These are phyloP conservation scores for Aurinia saxatilis DNA, from an alignment of 345 rosid genomes.

Conservation along the genomic window DNA sequence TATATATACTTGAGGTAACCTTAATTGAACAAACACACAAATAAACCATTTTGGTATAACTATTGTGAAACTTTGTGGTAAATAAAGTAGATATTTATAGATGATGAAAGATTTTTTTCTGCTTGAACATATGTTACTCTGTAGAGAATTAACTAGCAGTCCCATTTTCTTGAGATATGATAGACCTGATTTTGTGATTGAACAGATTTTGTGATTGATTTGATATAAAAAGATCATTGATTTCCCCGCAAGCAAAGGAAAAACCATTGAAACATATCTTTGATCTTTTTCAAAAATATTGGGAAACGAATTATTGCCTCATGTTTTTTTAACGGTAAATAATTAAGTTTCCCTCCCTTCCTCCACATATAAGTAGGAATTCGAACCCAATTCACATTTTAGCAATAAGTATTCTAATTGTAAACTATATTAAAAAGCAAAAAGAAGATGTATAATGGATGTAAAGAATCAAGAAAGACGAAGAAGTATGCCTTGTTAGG, in stretches of 20 bases:
- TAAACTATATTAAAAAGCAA: background rate
- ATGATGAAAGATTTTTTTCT: too few species aligned
- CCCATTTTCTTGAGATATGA: background rate
- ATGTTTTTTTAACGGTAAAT: constrained; percentile 19
- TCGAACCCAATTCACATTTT: constrained; percentile 4
- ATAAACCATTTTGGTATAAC: too few species aligned
- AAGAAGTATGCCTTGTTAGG: constrained; percentile 9
- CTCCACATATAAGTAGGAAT: constrained; percentile 11
- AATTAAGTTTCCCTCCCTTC: constrained; percentile 10
- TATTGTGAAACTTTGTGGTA: too few species aligned
- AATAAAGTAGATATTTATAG: too few species aligned
- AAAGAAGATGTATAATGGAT: constrained; percentile 16
- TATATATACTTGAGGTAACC: too few species aligned
- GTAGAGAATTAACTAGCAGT: background rate
- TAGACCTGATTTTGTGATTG: background rate
- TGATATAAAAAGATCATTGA: constrained; percentile 3
- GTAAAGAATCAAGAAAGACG: constrained; percentile 3
- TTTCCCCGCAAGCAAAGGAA: constrained; percentile 27
- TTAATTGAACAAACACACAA: too few species aligned
- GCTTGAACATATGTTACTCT: too few species aligned
- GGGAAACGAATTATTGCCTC: constrained; percentile 15
- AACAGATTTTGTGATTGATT: background rate
- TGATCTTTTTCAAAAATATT: background rate
- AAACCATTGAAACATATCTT: constrained; percentile 1
- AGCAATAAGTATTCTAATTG: background rate